Conservation (phyloP, 106 monocot genomes). For the Dioscorea zingiberensis region DNA sequence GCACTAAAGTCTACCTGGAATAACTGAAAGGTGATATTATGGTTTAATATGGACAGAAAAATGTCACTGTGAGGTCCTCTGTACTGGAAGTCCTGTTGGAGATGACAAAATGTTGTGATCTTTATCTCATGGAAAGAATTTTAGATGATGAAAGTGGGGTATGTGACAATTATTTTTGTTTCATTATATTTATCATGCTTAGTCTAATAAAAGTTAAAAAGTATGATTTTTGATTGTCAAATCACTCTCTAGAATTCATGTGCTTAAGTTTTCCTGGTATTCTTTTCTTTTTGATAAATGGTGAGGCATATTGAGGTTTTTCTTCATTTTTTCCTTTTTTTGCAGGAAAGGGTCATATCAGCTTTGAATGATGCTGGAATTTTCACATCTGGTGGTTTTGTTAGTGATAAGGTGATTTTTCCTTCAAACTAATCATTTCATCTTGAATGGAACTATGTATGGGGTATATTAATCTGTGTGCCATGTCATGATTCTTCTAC, state of each 20-base stretch:
- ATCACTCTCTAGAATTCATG: too few species aligned
- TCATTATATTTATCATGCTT: background rate
- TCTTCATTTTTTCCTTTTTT: background rate
- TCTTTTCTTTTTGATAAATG: background rate
- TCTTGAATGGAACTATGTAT: too few species aligned
- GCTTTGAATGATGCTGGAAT: conserved; percentile 62
- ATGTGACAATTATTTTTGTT: background rate
- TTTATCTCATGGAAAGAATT: conserved; percentile 72
- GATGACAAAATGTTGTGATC: conserved; percentile 59
- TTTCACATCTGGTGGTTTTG: conserved; percentile 39
- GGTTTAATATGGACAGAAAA: conserved; percentile 27
- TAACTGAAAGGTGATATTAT: background rate
- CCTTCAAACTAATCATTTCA: too few species aligned
- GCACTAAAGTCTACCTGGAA: background rate
- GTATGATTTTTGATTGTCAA: background rate
- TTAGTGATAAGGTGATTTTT: conserved; percentile 42
- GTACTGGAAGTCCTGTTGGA: conserved; percentile 52
- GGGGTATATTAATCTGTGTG: too few species aligned
- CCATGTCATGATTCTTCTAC: too few species aligned
- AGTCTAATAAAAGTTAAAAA: background rate
- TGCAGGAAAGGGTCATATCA: conserved; percentile 53
- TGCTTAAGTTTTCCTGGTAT: too few species aligned
- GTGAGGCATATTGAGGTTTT: background rate
- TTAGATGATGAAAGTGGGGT: conserved; percentile 69
- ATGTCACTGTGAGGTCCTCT: conserved; percentile 50